phyloP scores from a whole-genome alignment of 1,139 yeast species.

The Hanseniaspora uvarum region DNA sequence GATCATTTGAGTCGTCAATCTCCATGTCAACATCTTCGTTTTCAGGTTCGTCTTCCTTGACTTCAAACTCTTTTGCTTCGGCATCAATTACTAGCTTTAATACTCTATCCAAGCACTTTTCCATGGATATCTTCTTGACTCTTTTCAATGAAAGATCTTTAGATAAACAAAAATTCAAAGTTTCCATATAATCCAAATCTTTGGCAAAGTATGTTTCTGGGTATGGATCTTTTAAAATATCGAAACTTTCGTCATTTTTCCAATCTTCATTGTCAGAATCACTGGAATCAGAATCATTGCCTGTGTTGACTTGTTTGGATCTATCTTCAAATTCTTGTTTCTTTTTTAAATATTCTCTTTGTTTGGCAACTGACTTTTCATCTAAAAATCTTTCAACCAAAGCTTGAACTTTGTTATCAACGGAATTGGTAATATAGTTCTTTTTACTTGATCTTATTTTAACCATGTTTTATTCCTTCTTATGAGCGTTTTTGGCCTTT shows the following conservation, averaged over 20 bases:
- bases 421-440: conserved; percentile 25
- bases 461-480: conserved; percentile 22
- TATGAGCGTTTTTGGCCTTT: too few species aligned
- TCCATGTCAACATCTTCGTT: conserved; percentile 23
- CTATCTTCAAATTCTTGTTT: conserved; percentile 15
- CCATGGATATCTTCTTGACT: conserved; percentile 50
- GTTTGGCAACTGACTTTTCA: conserved; percentile 41
- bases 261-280: conserved; percentile 16
- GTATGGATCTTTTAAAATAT: conserved; percentile 26
- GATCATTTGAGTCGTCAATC: conserved; percentile 26
- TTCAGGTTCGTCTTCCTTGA: conserved; percentile 22
- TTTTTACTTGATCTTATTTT: conserved; percentile 24
- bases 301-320: neutral
- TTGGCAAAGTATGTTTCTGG: conserved; percentile 46
- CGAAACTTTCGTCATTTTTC: conserved; percentile 13
- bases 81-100: conserved; percentile 35
- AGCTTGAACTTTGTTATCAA: conserved; percentile 45
- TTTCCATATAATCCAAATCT: conserved; percentile 44
- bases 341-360: conserved; percentile 26
- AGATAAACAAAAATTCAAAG: conserved; percentile 44
- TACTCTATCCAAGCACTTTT: conserved; percentile 49
- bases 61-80: conserved; percentile 38
- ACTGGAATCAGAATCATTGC: neutral
- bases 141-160: conserved; percentile 59
- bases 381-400: conserved; percentile 44